Percentiles rank a stretch among this genome's conserved stretches.
phyloP scores from a whole-genome alignment of 106 monocot genomes.

The Triglochin maritima region DNA sequence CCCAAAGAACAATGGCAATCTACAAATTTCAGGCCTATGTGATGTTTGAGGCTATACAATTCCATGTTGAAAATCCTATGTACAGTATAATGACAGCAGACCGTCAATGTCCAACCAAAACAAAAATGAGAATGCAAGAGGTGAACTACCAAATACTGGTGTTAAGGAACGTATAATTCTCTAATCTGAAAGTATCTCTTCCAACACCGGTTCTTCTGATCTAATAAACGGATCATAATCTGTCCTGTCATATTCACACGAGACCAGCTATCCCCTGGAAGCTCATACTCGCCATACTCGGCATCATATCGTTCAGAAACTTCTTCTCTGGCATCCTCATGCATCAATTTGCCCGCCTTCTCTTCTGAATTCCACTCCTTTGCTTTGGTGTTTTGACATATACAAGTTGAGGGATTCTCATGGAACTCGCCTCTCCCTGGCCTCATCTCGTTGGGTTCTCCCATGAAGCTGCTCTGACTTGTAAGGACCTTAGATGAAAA shows the following conservation, averaged over 20 bases:
- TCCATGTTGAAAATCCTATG: neutral
- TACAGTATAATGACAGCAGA: neutral
- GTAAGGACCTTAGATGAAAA: constrained; percentile 55
- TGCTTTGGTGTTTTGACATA: constrained; percentile 4
- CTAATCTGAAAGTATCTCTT: constrained; percentile 66
- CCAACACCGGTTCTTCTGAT: constrained; percentile 44
- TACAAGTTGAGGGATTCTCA: constrained; percentile 62
- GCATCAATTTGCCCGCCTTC: neutral
- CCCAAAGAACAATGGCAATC: too few relatives aligned
- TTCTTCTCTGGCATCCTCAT: constrained; percentile 33
- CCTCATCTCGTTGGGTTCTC: constrained; percentile 78
- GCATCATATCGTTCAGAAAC: constrained; percentile 10
- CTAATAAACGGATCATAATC: constrained; percentile 15
- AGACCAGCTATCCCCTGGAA: neutral
- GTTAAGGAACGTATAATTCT: neutral
- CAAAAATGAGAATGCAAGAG: neutral
- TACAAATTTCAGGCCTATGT: neutral
- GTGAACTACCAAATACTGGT: constrained; percentile 1
- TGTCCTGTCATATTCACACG: neutral
- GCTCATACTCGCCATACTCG: constrained; percentile 14
- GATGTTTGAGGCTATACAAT: neutral
- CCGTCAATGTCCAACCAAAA: neutral
- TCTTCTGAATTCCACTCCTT: neutral
- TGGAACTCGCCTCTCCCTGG: constrained; percentile 89
- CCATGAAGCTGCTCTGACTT: constrained; percentile 78